These are phyloP conservation scores for Hygrophorus pudorinus DNA, from an alignment of 768 basidiomycete species.

Conservation along the genomic window DNA sequence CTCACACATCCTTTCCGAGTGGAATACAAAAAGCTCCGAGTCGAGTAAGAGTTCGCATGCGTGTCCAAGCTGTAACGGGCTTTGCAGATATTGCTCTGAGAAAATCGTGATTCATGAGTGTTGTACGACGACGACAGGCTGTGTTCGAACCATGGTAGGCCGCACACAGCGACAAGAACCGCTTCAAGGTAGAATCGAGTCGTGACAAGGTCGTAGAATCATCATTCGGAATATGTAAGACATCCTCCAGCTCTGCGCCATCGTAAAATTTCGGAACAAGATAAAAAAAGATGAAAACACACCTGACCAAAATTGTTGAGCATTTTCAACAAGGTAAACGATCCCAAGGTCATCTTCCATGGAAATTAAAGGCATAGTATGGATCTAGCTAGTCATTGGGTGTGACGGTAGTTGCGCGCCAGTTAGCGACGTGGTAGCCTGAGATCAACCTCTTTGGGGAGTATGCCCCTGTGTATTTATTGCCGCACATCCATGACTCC, in stretches of 20 bases:
- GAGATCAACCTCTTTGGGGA: too few species aligned
- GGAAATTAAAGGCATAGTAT: slow-evolving; percentile 2
- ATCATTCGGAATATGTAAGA: slow-evolving; percentile 55
- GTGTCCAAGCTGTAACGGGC: slow-evolving; percentile 74
- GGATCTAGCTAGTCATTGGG: too few species aligned
- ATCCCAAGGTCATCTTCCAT: slow-evolving; percentile 69
- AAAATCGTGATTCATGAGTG: slow-evolving; percentile 6
- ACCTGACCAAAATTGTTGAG: slow-evolving; percentile 91
- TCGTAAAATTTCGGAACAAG: slow-evolving; percentile 3
- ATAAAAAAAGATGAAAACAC: slow-evolving; percentile 16
- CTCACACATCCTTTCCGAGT: slow-evolving; percentile 88
- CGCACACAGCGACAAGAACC: slow-evolving; percentile 71
- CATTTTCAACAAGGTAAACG: slow-evolving; percentile 71
- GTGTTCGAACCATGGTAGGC: slow-evolving; percentile 48
- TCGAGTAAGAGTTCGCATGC: slow-evolving; percentile 68
- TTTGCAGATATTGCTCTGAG: slow-evolving; percentile 74
- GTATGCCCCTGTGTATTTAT: too few species aligned
- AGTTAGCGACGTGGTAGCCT: too few species aligned
- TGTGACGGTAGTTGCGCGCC: too few species aligned
- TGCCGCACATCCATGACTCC: too few species aligned
- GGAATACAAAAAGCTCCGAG: slow-evolving; percentile 83
- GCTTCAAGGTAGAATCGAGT: slow-evolving; percentile 69
- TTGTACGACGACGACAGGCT: not conserved
- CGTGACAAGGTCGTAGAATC: slow-evolving; percentile 55
- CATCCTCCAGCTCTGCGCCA: slow-evolving; percentile 75